Percentiles rank a stretch among this genome's conserved stretches.
Conservation (phyloP, 108 stramenopile species). For the Cyclostephanos invisitatus region DNA sequence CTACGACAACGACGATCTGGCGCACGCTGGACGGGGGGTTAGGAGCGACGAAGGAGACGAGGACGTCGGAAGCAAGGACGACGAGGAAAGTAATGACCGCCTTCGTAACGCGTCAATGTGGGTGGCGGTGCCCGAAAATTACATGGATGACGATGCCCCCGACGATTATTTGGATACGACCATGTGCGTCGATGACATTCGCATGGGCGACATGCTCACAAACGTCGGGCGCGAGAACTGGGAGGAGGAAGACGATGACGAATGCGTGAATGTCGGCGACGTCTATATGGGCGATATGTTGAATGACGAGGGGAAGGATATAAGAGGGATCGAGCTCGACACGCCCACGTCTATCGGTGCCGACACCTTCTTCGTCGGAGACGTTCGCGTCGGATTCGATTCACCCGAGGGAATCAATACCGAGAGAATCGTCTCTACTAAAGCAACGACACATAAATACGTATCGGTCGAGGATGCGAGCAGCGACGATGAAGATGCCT, state of each 20-base stretch:
- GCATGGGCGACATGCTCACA: conserved; percentile 1
- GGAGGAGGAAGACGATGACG: conserved; percentile 25
- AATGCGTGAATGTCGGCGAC: conserved; percentile 28
- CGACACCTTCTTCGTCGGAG: conserved; percentile 30
- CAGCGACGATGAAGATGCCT: background rate
- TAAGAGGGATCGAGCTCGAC: background rate
- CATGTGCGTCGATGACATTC: conserved; percentile 1
- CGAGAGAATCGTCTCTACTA: background rate
- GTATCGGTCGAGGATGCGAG: background rate
- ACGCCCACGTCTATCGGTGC: background rate
- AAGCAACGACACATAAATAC: background rate
- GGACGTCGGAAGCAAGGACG: background rate
- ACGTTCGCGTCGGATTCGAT: conserved; percentile 15
- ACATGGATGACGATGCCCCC: background rate
- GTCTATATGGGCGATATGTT: conserved; percentile 19
- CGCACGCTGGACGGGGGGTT: background rate
- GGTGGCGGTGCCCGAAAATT: conserved; percentile 27
- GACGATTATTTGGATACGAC: conserved; percentile 13
- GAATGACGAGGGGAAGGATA: conserved; percentile 2
- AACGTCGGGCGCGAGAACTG: background rate
- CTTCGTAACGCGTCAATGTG: conserved; percentile 43
- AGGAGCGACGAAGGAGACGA: conserved; percentile 1
- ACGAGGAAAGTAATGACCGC: conserved; percentile 16
- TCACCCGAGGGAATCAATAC: background rate
- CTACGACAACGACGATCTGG: conserved; percentile 2